Base-by-base conservation (phyloP, 1,284 basidiomycete genomes). In the Rhodotorula sp. region DNA sequence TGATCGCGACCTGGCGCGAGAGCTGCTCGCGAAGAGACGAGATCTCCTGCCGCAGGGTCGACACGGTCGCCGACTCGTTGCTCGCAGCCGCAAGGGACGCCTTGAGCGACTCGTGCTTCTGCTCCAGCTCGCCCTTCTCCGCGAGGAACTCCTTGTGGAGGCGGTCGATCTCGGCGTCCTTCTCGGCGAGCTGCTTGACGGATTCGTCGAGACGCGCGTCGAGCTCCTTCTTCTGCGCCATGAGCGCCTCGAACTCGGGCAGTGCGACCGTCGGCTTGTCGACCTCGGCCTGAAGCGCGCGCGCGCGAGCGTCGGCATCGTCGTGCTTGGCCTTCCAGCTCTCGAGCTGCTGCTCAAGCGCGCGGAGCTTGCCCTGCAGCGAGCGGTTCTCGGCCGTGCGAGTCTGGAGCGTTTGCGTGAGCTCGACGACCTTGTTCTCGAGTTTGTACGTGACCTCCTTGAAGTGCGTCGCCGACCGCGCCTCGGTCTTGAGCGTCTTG, bases 361-460 rank as follows among this genome's bases (percentile, higher is more conserved):
- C 88, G 32, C 84, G 82, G 53, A 99, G 85, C 79, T 89, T 89
- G 41, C 83, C 83, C 75, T 91, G 89, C 53, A 99, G 84, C 72
- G 89, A 89, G 83, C 94, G 96, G 85, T 93, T 96, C 84, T 99
- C 96, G 74, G 88, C 88, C 17, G 90, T 95, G 54, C 96, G 89
- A 80, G 88, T 90, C 82, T 99, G 97, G 27, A 99, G 86, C n/a
- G 85, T 89, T 81, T 99, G 97, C 0, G 97, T 99, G 77, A 99
- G 90, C 81, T 99, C 96, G 71, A 99, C 93, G 61, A 99, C 97
- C 84, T 99, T 99, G 87, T 99, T 99, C 85, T 99, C 97, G 72
- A 99, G 86, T 78, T 89, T 89, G 82, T 98, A 99, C 0, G 97
- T 98, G 76, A 97, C 97, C 84, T 99, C 97, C 84, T 99, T 97